Evolutionary conservation across 2,329 filamentous ascomycete genomes (phyloP).

Genomic region (Zarea fungicola): DNA sequence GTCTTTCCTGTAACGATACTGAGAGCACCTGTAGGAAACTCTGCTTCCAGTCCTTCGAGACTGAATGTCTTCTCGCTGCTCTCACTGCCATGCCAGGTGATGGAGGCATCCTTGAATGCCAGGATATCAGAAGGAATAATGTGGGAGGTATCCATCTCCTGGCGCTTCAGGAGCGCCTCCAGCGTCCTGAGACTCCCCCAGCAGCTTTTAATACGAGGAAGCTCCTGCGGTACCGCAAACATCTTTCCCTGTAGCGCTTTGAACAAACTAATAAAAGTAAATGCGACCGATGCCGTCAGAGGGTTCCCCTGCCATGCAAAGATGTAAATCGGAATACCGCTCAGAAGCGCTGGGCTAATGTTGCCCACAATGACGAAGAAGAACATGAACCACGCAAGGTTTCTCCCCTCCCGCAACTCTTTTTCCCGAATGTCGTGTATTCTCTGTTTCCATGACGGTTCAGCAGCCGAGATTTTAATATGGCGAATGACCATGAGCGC

Average conservation of each 20-base stretch:
- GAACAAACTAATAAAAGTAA: slow-evolving; percentile 13
- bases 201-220: slow-evolving; percentile 2
- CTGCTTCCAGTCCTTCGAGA: slow-evolving; percentile 5
- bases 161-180: slow-evolving; percentile 4
- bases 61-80: neutral
- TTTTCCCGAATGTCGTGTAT: slow-evolving; percentile 2
- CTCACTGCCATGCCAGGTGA: neutral
- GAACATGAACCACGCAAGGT: slow-evolving; percentile 10
- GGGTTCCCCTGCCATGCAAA: neutral
- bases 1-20: slow-evolving; percentile 14
- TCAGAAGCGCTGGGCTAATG: slow-evolving; percentile 9
- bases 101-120: neutral
- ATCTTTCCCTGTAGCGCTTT: slow-evolving; percentile 7
- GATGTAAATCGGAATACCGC: slow-evolving; percentile 1
- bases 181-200: slow-evolving; percentile 8
- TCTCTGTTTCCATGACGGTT: slow-evolving; percentile 7
- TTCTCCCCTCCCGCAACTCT: slow-evolving; percentile 1
- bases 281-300: slow-evolving; percentile 10
- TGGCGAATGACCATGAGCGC: slow-evolving; percentile 10
- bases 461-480: slow-evolving; percentile 13
- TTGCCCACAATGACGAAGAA: neutral
- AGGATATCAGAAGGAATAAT: neutral
- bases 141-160: neutral
- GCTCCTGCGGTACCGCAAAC: slow-evolving; percentile 1
- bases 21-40: slow-evolving; percentile 6